Base-by-base conservation (phyloP, 768 basidiomycete genomes). In the Rhodocollybia butyracea region DNA sequence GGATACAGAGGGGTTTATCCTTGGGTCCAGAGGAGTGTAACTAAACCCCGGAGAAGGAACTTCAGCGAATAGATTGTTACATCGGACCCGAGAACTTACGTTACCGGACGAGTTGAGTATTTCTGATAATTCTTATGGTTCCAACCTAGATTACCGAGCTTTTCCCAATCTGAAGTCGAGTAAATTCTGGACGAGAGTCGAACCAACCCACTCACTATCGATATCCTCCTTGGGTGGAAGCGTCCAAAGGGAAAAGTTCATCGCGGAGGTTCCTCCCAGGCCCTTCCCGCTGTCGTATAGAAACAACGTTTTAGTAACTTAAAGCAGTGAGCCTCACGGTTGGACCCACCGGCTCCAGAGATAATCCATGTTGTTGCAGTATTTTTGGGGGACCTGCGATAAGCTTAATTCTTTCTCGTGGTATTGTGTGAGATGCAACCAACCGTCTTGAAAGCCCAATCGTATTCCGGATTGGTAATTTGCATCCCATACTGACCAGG, bases 61-160 rank as follows among this genome's bases (percentile, higher is more conserved):
- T 31, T 67, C 64, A 36, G 69, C 65, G n/a, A 61, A 55, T 67
- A 62, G 46, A 68, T 21, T 32, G 8, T 3, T 17, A 70, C 2
- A 69, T 73, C 29, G 29, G 27, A 45, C 30, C 39, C 13, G 46
- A 27, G 29, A 17, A 60, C 68, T 24, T 27, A 79, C 77, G 60
- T 74, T 59, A 75, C 73, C 5, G 68, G 61, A 50, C 68, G 72
- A 56, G 65, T 66, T 4, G 68, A 70, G 56, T 76, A 76, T 45
- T 73, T 70, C 7, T 66, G 51, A 51, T 70, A 76, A 19, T 73
- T 69, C 0, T 68, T 61, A 78, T 77, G 83, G 59, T 80, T 81
- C 81, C 81, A 84, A 4, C 80, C 81, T 1, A 70, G 69, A 54
- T 82, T 82, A 5, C 81, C 81, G n/a, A 84, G 68, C 50, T 68